phyloP scores from a whole-genome alignment of 78 protist species.

The Trichosphaerium sp. region DNA sequence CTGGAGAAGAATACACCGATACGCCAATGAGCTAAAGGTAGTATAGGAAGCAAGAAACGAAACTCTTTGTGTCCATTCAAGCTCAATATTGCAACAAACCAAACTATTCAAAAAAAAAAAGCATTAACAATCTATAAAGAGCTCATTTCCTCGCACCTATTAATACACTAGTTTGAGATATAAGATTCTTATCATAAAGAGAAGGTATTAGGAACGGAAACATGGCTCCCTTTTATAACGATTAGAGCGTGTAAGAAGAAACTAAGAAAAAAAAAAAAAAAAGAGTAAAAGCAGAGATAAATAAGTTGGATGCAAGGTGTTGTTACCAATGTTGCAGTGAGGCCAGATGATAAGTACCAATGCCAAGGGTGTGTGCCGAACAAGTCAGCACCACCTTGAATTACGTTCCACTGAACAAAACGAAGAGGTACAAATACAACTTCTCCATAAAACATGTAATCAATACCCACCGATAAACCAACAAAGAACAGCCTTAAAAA shows the following conservation, averaged over 20 bases:
- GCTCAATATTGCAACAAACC: too few relatives aligned
- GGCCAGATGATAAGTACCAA: constrained; percentile 57
- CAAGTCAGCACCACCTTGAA: constrained; percentile 15
- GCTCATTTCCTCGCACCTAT: too few relatives aligned
- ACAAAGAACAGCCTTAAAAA: not conserved
- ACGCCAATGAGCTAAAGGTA: constrained; percentile 19
- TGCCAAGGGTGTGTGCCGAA: constrained; percentile 71
- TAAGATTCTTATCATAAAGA: not conserved
- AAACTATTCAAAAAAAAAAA: too few relatives aligned
- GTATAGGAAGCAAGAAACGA: constrained; percentile 40
- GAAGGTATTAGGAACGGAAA: not conserved
- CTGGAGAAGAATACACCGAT: not conserved
- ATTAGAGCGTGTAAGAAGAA: not conserved
- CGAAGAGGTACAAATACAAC: constrained; percentile 15
- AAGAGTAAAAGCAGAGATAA: not conserved
- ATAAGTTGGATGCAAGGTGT: not conserved
- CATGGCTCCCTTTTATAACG: not conserved
- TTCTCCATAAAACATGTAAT: constrained; percentile 20
- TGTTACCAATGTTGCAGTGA: constrained; percentile 28
- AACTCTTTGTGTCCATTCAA: constrained; percentile 68
- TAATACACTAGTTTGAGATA: not conserved
- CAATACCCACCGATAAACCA: too few relatives aligned
- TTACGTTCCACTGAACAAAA: constrained; percentile 53
- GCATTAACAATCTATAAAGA: too few relatives aligned
- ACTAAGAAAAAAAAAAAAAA: not conserved